Conservation (phyloP, 768 basidiomycete species). For the Filobasidium floriforme region DNA sequence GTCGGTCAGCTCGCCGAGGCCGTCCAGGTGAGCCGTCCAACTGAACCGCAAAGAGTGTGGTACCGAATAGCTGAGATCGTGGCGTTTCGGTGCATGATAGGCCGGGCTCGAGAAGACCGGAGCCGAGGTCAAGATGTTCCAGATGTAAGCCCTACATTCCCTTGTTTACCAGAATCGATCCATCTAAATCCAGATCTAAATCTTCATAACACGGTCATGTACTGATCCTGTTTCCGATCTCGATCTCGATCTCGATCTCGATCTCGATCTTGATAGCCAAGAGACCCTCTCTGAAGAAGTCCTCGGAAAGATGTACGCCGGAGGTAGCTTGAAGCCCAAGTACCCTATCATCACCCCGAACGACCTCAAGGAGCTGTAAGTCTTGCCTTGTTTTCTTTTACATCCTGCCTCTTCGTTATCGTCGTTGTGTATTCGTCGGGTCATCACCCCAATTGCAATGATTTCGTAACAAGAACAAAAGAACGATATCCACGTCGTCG, state of each 20-base stretch:
- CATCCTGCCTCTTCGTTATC: no score
- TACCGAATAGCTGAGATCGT: no score
- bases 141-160: constrained; percentile 45
- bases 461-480: no score
- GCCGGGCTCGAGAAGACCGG: constrained; percentile 42
- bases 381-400: no score
- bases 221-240: no score
- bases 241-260: no score
- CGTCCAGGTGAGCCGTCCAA: constrained; percentile 29
- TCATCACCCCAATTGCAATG: no score
- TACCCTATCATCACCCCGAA: constrained; percentile 62
- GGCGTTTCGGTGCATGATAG: no score
- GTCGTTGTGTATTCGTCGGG: no score
- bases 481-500: no score
- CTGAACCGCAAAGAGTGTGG: no score
- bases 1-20: constrained; percentile 40
- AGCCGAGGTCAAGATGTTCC: constrained; percentile 44
- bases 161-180: neutral
- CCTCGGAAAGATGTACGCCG: constrained; percentile 58
- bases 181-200: neutral
- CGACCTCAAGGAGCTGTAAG: constrained; percentile 47
- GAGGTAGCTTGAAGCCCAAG: constrained; percentile 53
- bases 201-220: no score
- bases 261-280: constrained; percentile 33
- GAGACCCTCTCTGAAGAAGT: constrained; percentile 71